Base-by-base conservation (phyloP, 768 basidiomycete genomes). In the Xerocomellus amylosporus region DNA sequence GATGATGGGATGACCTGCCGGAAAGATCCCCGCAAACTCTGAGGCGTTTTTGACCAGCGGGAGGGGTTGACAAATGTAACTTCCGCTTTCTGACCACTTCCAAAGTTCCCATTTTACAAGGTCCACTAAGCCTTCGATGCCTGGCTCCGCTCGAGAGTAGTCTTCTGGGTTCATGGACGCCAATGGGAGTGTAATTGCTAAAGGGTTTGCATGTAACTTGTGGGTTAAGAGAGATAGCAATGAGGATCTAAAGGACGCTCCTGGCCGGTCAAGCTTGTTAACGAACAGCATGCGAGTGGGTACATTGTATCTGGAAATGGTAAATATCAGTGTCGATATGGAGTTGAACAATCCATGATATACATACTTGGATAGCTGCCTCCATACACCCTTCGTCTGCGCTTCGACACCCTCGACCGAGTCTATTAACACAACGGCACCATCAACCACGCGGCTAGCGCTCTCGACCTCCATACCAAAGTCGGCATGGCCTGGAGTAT, bases 381-480 rank as follows among this genome's bases (percentile, higher is more conserved):
- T 75, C 93, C 93, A 94, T 42, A 95, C 93, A 39, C 88, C 90
- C 68, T 84, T 87, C 0, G 93, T 95, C 66, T 95, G 92, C 12
- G 90, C 84, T 69, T 94, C 92, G 6, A 94, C 92, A 8, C 92
- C 92, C 71, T 94, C 92, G 0, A 95, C 92, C 0, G 91, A 88
- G 71, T 95, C 92, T 41, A 95, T 82, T 31, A 95, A 71, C 30
- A 95, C 88, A 28, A 95, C 85, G 15, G 91, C 92, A 52, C 92
- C 93, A 58, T 95, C 92, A 5, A 93, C 83, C 15, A 95, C 87
- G 28, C 92, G 84, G 64, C 91, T 93, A 8, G 93, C 93, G 63
- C 91, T 90, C 71, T 94, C 93, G 26, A 95, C 93, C 64, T 95
- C 92, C 91, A 94, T 93, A n/a, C 92, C 92, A 71, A 95, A 95